Conservation (phyloP, 2,329 filamentous ascomycete species). For the Boeremia lycopersici region DNA sequence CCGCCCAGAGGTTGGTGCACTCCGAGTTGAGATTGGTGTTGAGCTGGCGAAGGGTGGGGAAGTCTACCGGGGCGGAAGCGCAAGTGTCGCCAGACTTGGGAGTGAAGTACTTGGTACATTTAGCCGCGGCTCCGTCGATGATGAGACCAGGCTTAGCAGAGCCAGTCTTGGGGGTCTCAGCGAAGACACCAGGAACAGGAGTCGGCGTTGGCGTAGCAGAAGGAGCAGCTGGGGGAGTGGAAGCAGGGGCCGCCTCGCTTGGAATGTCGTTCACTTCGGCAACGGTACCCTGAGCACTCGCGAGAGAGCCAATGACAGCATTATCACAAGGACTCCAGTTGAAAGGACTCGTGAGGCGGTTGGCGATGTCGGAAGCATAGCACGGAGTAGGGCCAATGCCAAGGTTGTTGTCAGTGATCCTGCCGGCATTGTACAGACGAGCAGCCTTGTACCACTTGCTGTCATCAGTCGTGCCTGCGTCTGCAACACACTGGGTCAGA, state of each 20-base stretch:
- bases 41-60: conserved; percentile 34
- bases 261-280: background rate
- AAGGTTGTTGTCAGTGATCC: conserved; percentile 43
- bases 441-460: conserved; percentile 55
- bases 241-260: background rate
- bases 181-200: conserved; percentile 1
- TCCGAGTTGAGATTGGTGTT: conserved; percentile 39
- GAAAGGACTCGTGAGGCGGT: conserved; percentile 49
- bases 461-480: conserved; percentile 39
- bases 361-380: conserved; percentile 60
- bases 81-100: conserved; percentile 42
- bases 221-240: background rate
- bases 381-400: conserved; percentile 54
- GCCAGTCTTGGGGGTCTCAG: background rate
- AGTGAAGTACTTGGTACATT: conserved; percentile 43
- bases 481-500: conserved; percentile 47
- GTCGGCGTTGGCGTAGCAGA: background rate
- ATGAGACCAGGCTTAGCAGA: conserved; percentile 7
- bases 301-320: conserved; percentile 6
- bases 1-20: conserved; percentile 48
- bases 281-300: conserved; percentile 6
- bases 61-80: conserved; percentile 34
- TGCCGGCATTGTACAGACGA: conserved; percentile 59
- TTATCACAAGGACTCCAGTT: conserved; percentile 23
- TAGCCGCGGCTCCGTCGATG: conserved; percentile 20